Evolutionary conservation across 192 early-diverging fungal species (phyloP).

Genomic region (Coemansia interrupta): DNA sequence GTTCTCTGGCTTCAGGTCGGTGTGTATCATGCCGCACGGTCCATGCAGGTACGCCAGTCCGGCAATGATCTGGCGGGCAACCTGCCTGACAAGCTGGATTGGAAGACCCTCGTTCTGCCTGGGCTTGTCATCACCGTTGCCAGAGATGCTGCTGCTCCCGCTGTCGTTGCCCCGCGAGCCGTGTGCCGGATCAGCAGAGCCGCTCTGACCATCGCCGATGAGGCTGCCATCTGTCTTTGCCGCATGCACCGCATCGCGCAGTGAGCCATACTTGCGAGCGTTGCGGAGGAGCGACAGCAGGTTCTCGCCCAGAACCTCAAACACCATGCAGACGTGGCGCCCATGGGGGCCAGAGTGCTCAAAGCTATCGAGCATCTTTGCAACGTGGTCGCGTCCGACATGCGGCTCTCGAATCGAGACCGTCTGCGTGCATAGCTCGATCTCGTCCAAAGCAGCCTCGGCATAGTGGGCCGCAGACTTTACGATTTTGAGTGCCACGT

Average conservation of each 20-base stretch:
- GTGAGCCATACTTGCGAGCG: constrained; percentile 38
- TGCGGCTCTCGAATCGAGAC: constrained; percentile 51
- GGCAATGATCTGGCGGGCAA: constrained; percentile 84
- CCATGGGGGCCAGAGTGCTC: constrained; percentile 85
- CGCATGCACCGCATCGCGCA: constrained; percentile 27
- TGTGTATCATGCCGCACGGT: constrained; percentile 95
- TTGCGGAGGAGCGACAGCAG: constrained; percentile 82
- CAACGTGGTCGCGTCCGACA: constrained; percentile 59
- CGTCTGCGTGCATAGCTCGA: constrained; percentile 84
- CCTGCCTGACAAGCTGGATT: constrained; percentile 79
- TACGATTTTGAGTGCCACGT: constrained; percentile 95
- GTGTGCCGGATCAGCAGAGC: not conserved
- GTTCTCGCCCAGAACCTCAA: constrained; percentile 96
- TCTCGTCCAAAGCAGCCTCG: constrained; percentile 93
- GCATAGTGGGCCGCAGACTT: constrained; percentile 95
- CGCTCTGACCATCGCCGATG: constrained; percentile 17
- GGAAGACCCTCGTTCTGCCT: constrained; percentile 69
- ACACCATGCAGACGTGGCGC: constrained; percentile 92
- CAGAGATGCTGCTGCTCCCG: constrained; percentile 9
- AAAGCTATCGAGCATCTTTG: constrained; percentile 91
- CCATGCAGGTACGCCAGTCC: constrained; percentile 93
- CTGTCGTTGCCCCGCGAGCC: not conserved
- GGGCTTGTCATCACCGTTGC: constrained; percentile 15
- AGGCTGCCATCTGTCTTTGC: constrained; percentile 21
- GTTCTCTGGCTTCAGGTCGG: constrained; percentile 97